phyloP scores from a whole-genome alignment of 768 basidiomycete species.

The Hypholoma sublateritium region DNA sequence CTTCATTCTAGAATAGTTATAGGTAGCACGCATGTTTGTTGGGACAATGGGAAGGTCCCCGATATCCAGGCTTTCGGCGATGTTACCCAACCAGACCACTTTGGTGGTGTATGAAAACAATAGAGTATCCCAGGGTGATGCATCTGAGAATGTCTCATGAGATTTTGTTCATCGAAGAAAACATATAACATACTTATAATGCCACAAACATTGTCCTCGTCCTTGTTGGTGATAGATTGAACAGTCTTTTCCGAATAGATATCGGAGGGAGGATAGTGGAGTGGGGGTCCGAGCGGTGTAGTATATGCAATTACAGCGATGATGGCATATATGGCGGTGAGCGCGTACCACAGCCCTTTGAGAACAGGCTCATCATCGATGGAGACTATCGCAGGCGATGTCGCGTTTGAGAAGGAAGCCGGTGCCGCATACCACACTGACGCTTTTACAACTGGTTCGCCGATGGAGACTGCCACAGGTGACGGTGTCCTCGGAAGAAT shows the following conservation, averaged over 20 bases:
- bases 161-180: not conserved
- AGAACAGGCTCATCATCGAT: constrained; percentile 19
- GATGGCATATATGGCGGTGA: constrained; percentile 48
- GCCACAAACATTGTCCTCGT: constrained; percentile 76
- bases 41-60: constrained; percentile 86
- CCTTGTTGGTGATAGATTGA: constrained; percentile 55
- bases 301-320: constrained; percentile 40
- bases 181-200: constrained; percentile 38
- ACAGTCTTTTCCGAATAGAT: constrained; percentile 78
- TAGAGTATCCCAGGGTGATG: constrained; percentile 60
- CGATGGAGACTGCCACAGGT: constrained; percentile 26
- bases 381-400: constrained; percentile 30
- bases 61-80: constrained; percentile 73
- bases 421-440: constrained; percentile 47
- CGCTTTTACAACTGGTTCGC: constrained; percentile 21
- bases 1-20: constrained; percentile 68
- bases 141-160: constrained; percentile 32
- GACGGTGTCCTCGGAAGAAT: constrained; percentile 54
- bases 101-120: constrained; percentile 89
- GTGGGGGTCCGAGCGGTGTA: constrained; percentile 72
- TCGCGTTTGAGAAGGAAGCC: constrained; percentile 44
- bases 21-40: constrained; percentile 64
- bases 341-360: constrained; percentile 50
- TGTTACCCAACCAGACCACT: constrained; percentile 83
- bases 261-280: constrained; percentile 70